Conservation (phyloP, 2,329 filamentous ascomycete genomes). For the Alternaria metachromatica region DNA sequence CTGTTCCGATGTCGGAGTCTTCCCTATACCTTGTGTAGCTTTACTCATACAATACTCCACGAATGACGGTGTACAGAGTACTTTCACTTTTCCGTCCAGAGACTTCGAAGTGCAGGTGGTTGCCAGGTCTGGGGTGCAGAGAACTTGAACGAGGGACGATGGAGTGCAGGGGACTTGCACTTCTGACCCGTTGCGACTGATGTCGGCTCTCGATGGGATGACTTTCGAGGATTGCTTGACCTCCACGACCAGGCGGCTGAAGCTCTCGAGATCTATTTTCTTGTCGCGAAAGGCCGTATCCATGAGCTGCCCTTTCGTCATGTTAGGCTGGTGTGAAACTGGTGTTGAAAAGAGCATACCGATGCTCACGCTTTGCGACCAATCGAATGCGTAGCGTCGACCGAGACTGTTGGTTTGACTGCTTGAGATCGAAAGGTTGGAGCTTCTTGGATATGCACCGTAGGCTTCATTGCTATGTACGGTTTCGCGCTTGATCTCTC, state of each 20-base stretch:
- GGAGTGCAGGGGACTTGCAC: background rate
- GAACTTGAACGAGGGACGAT: background rate
- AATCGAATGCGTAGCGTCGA: background rate
- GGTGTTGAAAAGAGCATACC: background rate
- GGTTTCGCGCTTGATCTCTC: background rate
- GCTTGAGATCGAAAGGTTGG: background rate
- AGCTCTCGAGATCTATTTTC: background rate
- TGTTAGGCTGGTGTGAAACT: background rate
- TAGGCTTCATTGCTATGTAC: background rate
- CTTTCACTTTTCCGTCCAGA: background rate
- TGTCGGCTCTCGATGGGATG: background rate
- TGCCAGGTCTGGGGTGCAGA: background rate
- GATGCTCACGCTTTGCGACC: background rate
- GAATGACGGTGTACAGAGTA: background rate
- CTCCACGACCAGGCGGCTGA: background rate
- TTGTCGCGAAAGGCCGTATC: background rate
- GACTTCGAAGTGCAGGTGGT: background rate
- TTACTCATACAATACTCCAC: background rate
- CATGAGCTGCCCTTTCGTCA: background rate
- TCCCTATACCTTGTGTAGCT: background rate
- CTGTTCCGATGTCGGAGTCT: background rate
- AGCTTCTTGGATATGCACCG: background rate
- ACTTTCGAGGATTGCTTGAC: background rate
- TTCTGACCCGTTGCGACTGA: background rate
- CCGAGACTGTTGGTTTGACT: background rate